Evolutionary conservation across 345 rosid species (phyloP), one percentile per base, ranked within the genome.

Genomic region (Atalantia buxifolia): DNA sequence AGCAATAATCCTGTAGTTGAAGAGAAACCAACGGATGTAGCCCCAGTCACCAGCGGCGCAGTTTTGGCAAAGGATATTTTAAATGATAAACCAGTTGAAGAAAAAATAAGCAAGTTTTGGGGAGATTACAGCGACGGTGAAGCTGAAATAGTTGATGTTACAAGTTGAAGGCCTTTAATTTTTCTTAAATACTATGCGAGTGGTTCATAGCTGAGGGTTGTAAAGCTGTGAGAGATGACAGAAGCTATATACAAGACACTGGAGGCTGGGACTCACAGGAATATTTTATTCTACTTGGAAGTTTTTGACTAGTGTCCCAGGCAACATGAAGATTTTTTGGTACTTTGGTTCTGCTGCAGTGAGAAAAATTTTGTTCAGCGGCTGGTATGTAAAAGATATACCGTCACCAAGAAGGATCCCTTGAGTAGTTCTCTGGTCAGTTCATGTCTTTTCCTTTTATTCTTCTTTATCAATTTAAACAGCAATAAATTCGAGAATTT

Each of bases 101-200:
- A 72, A 77, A 87, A 88, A 76, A 85, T 77, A 74, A 79, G 81
- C 81, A 92, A 92, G 83, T 83, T 90, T 74, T 93, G 97, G 98
- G 94, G 90, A 75, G 98, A 92, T 84, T 86, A 88, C 86, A 92
- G 92, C 53, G 99, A 93, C 71, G 78, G 75, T 31, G 98, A 93
- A 86, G 77, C 86, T 24, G 97, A 95, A 77, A 66, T 78, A 56
- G 90, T 88, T 77, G 97, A 88, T 85, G 92, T 88, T 82, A 77
- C 86, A 27, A 77, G 91, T 77, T 92, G 87, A 93, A 78, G 83
- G 40, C 64, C n/a, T 25, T 33, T 24, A 78, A 42, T n/a, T 71
- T 69, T 78, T 45, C 71, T 28, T 42, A 30, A 74, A 57, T 36
- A 40, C 14, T 28, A 64, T 13, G 77, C 60, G 28, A 38, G 24